These are phyloP conservation scores for Arabidopsis lyrata DNA, from an alignment of 441 rosid species.

Conservation along the genomic window DNA sequence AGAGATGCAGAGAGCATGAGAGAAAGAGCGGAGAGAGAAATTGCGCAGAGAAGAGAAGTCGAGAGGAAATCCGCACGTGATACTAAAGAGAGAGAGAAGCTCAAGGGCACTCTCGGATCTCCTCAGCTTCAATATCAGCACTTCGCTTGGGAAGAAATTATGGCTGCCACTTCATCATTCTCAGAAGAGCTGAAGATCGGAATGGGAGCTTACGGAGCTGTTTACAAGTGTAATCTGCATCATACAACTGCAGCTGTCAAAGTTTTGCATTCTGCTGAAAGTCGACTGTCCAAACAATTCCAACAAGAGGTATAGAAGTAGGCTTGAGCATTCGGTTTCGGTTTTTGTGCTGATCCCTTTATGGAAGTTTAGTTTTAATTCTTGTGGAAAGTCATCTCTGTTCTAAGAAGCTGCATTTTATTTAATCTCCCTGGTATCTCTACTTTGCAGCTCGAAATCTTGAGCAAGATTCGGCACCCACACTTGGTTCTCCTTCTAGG, in stretches of 20 bases:
- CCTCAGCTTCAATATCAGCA: conserved; percentile 45
- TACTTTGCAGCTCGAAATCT: conserved; percentile 75
- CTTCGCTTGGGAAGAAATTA: conserved; percentile 48
- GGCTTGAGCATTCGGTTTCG: not conserved
- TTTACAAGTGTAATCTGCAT: conserved; percentile 47
- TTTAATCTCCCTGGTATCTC: conserved; percentile 11
- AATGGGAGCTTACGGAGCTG: conserved; percentile 46
- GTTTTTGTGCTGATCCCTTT: not conserved
- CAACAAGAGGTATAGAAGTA: conserved; percentile 74
- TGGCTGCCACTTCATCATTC: conserved; percentile 46
- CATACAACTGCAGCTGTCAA: conserved; percentile 52
- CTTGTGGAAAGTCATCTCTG: conserved; percentile 1
- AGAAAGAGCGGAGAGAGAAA: conserved; percentile 63
- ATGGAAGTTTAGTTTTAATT: not conserved
- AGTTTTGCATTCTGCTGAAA: conserved; percentile 42
- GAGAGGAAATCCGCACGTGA: conserved; percentile 63
- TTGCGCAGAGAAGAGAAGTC: conserved; percentile 60
- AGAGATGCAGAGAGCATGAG: conserved; percentile 65
- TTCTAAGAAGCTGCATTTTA: not conserved
- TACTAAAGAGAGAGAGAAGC: conserved; percentile 76
- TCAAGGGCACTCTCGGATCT: conserved; percentile 56
- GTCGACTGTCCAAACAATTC: conserved; percentile 60
- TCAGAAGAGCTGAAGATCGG: conserved; percentile 45
- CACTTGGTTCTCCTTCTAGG: conserved; percentile 94
- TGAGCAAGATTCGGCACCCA: conserved; percentile 87